Conservation (phyloP, 441 rosid genomes). For the Geranium incanum region DNA sequence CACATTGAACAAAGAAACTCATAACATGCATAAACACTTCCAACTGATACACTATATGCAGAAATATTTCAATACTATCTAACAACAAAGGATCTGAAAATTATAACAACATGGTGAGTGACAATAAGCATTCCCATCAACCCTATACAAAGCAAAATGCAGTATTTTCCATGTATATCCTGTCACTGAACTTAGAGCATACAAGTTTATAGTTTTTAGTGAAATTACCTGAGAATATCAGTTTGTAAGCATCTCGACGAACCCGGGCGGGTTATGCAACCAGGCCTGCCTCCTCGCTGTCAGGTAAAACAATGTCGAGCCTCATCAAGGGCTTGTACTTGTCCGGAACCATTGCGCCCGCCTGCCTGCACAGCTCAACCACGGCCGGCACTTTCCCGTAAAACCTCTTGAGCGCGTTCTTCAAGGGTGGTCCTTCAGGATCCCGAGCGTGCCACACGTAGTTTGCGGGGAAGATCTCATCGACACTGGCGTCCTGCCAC, state of each 20-base stretch:
- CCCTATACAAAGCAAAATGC: background rate
- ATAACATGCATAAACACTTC: too few relatives aligned
- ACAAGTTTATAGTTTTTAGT: background rate
- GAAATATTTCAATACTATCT: too few relatives aligned
- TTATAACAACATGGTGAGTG: too few relatives aligned
- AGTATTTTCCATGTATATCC: background rate
- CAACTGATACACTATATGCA: too few relatives aligned
- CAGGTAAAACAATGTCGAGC: slow-evolving; percentile 65
- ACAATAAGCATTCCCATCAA: background rate
- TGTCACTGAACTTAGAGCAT: background rate
- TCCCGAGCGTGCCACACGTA: slow-evolving; percentile 74
- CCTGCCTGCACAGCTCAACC: slow-evolving; percentile 54
- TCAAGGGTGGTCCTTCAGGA: slow-evolving; percentile 61
- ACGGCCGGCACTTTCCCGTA: slow-evolving; percentile 71
- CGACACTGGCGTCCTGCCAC: slow-evolving; percentile 66
- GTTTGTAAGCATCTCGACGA: background rate
- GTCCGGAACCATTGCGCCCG: slow-evolving; percentile 48
- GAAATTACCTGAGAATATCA: background rate
- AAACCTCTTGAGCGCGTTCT: slow-evolving; percentile 48
- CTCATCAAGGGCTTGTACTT: slow-evolving; percentile 75
- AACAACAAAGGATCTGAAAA: background rate
- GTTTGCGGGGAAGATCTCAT: slow-evolving; percentile 70
- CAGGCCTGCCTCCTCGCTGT: slow-evolving; percentile 41
- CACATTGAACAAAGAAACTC: too few relatives aligned
- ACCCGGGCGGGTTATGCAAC: slow-evolving; percentile 33